Conservation (phyloP, 2,329 filamentous ascomycete species). For the Diplocarpon mali region DNA sequence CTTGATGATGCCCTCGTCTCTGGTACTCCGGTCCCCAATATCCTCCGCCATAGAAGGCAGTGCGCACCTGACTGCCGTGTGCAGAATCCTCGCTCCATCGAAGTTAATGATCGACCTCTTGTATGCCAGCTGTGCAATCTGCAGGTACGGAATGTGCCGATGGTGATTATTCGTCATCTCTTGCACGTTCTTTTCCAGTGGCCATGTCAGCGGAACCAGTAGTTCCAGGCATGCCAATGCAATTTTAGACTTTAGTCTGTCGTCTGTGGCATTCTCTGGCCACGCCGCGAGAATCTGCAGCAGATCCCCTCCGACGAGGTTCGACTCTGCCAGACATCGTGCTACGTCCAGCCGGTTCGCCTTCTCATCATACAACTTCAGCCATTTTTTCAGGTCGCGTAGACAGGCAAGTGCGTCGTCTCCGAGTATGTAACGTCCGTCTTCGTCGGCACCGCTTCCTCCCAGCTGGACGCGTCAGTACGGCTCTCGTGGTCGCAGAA, state of each 20-base stretch:
- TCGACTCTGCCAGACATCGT: conserved; percentile 81
- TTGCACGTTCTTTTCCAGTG: conserved; percentile 66
- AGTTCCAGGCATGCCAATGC: conserved; percentile 82
- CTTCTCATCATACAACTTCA: conserved; percentile 89
- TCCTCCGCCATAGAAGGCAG: conserved; percentile 77
- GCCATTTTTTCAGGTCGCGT: conserved; percentile 89
- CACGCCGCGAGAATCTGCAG: conserved; percentile 79
- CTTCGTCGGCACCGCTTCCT: conserved; percentile 67
- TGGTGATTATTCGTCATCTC: conserved; percentile 89
- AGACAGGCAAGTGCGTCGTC: conserved; percentile 88
- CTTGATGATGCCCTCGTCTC: conserved; percentile 89
- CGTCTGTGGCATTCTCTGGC: conserved; percentile 61
- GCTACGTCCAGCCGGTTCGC: conserved; percentile 91
- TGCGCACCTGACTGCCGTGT: conserved; percentile 69
- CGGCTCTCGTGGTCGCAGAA: conserved; percentile 2
- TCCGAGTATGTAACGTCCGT: conserved; percentile 77
- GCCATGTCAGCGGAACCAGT: conserved; percentile 89
- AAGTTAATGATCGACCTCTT: conserved; percentile 83
- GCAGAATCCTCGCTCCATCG: conserved; percentile 64
- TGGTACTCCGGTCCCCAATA: conserved; percentile 60
- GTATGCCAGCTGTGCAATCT: conserved; percentile 79
- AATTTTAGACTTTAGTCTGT: conserved; percentile 65
- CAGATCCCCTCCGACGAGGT: conserved; percentile 81
- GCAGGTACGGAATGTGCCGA: conserved; percentile 78
- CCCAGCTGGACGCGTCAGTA: conserved; percentile 52